These are phyloP conservation scores for Stellera chamaejasme DNA, from an alignment of 345 rosid species.

Conservation along the genomic window DNA sequence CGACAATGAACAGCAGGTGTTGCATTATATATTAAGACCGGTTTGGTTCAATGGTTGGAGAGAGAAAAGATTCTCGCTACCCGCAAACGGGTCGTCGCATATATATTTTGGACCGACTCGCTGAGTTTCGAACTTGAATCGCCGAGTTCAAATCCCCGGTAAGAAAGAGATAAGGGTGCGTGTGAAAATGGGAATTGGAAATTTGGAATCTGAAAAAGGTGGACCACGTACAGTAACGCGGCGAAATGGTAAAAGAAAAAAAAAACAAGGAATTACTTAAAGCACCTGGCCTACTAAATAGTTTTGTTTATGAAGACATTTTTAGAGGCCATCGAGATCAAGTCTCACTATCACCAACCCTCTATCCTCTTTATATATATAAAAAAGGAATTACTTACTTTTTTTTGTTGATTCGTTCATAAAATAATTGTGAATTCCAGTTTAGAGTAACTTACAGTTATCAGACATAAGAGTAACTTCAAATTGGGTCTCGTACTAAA, in stretches of 20 bases:
- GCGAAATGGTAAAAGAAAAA: conserved; percentile 22
- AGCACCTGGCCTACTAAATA: too few relatives aligned
- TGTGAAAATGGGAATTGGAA: conserved; percentile 22
- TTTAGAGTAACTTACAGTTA: too few relatives aligned
- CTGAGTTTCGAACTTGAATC: neutral
- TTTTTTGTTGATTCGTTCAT: too few relatives aligned
- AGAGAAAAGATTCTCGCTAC: conserved; percentile 39
- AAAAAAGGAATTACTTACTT: too few relatives aligned
- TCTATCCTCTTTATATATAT: too few relatives aligned
- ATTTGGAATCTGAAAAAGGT: conserved; percentile 22
- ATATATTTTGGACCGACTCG: conserved; percentile 11
- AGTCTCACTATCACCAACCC: too few relatives aligned
- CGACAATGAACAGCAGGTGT: conserved; percentile 12
- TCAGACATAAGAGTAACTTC: too few relatives aligned
- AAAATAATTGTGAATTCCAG: too few relatives aligned
- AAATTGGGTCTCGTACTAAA: too few relatives aligned
- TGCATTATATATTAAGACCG: conserved; percentile 18
- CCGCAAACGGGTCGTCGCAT: conserved; percentile 28
- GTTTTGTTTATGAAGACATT: too few relatives aligned
- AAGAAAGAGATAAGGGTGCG: conserved; percentile 15
- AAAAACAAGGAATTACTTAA: too few relatives aligned
- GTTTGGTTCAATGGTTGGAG: neutral
- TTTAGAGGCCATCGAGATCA: too few relatives aligned
- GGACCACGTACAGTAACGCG: conserved; percentile 30
- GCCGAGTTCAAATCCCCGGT: conserved; percentile 8